A percentile compares a stretch with the other conserved stretches of the same genome.
These are phyloP conservation scores for Neonectria faginata DNA, from an alignment of 2,329 filamentous ascomycete genomes.

Conservation along the genomic window DNA sequence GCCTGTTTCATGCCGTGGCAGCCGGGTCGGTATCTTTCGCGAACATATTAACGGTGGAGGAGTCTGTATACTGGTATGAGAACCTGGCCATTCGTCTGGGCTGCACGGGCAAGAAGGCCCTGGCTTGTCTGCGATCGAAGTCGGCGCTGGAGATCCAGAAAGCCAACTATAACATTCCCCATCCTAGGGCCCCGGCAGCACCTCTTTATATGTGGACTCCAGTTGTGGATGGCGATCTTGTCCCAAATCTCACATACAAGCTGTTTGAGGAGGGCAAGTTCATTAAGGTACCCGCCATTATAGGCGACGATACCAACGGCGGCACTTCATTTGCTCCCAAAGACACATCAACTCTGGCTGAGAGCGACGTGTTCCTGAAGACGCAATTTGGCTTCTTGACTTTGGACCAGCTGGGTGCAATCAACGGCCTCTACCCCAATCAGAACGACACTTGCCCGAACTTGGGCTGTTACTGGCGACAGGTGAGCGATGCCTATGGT, in stretches of 20 bases:
- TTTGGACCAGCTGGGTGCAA: conserved; percentile 46
- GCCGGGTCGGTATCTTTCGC: conserved; percentile 66
- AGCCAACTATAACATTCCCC: conserved; percentile 55
- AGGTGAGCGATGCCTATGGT: conserved; percentile 51
- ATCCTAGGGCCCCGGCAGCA: conserved; percentile 41
- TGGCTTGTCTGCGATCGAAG: conserved; percentile 61
- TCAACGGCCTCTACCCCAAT: conserved; percentile 53
- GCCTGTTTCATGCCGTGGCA: conserved; percentile 63
- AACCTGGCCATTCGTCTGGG: conserved; percentile 58
- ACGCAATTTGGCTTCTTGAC: conserved; percentile 51
- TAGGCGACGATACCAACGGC: conserved; percentile 54
- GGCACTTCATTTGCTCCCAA: conserved; percentile 52
- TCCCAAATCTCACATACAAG: conserved; percentile 63
- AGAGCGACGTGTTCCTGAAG: conserved; percentile 51
- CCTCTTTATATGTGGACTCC: conserved; percentile 67
- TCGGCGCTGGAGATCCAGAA: conserved; percentile 56
- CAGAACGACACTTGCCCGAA: conserved; percentile 48
- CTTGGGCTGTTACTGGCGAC: conserved; percentile 53
- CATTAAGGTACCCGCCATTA: conserved; percentile 65
- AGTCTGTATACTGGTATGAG: conserved; percentile 66
- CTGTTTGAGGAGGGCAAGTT: conserved; percentile 62
- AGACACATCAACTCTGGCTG: conserved; percentile 47
- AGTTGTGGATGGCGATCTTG: conserved; percentile 65
- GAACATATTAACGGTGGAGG: conserved; percentile 57
- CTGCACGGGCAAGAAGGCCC: conserved; percentile 53